Conservation (phyloP, 371 early-diverging fungal species). For the Edhazardia aedis region DNA sequence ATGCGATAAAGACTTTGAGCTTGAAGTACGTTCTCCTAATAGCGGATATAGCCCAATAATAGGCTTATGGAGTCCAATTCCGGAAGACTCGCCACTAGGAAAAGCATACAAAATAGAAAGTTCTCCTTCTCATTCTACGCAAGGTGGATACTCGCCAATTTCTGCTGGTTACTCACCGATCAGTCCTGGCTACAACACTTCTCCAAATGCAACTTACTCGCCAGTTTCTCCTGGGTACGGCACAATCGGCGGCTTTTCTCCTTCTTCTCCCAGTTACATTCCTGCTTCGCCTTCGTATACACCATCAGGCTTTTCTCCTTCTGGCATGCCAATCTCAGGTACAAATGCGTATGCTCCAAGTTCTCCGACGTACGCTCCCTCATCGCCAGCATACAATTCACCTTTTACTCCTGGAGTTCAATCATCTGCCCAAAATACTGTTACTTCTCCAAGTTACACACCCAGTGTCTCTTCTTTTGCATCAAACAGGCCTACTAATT, state of each 20-base stretch:
- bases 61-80: conserved; percentile 10
- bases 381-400: conserved; percentile 48
- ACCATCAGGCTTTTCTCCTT: too few relatives aligned
- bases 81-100: conserved; percentile 5
- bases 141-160: conserved; percentile 50
- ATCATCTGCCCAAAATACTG: conserved; percentile 46
- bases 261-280: conserved; percentile 54
- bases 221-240: conserved; percentile 59
- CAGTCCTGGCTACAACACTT: conserved; percentile 10
- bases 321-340: too few relatives aligned
- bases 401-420: conserved; percentile 12
- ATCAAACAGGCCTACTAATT: background rate
- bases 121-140: conserved; percentile 41
- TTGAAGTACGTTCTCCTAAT: conserved; percentile 18
- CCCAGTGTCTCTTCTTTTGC: background rate
- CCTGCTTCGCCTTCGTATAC: conserved; percentile 60
- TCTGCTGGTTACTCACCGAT: conserved; percentile 44
- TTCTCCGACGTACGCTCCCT: conserved; percentile 49
- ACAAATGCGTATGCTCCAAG: conserved; percentile 46
- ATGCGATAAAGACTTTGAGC: conserved; percentile 22
- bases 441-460: conserved; percentile 49
- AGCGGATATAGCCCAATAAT: conserved; percentile 1
- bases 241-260: conserved; percentile 53
- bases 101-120: background rate
- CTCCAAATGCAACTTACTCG: conserved; percentile 17